Evolutionary conservation across 257 asterid species (phyloP), one percentile per base, ranked within the genome.

Genomic region (Penstemon davidsonii): DNA sequence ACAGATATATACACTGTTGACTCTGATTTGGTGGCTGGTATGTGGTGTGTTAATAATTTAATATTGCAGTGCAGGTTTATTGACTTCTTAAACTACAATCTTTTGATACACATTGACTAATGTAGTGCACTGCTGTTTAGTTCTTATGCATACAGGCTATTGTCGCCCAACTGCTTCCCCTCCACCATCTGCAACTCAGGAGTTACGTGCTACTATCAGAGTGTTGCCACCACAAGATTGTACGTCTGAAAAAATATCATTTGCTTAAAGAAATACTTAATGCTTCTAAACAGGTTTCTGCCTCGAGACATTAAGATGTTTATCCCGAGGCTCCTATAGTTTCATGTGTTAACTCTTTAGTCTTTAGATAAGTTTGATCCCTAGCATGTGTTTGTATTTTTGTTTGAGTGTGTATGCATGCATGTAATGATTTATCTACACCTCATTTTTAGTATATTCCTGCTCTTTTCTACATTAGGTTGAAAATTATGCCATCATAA

Each of bases 11-110:
- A 94, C 73, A 94, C 99, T 33, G 92, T 87, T 73, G 99, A 94
- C 82, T 94, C 99, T 9, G 99, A 94, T 88, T 86, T 94, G 80
- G 99, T 88, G 72, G 99, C 99, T 71, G 97, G 99, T 90, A 86
- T 60, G 43, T 70, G 25, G 61, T 66, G 53, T 69, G 72, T 53
- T 59, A 37, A 49, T 57, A 15, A 12, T 50, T 43, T 65, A 55
- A 45, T 59, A 36, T 58, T 75, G 45, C 64, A 55, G 49, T 69
- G 25, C 62, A 66, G 53, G 60, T 56, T 38, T 42, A 6, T 67
- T 60, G 11, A 39, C 39, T 49, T 44, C 36, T 53, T 45, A 43
- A 42, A 66, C 62, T 43, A 25, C 10, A 36, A 54, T 54, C 25
- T 72, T 64, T 19, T 42, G 67, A 19, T 64, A 62, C 43, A 36